These are phyloP conservation scores for Thozetella sp. DNA, from an alignment of 495 filamentous ascomycete species.

Conservation along the genomic window DNA sequence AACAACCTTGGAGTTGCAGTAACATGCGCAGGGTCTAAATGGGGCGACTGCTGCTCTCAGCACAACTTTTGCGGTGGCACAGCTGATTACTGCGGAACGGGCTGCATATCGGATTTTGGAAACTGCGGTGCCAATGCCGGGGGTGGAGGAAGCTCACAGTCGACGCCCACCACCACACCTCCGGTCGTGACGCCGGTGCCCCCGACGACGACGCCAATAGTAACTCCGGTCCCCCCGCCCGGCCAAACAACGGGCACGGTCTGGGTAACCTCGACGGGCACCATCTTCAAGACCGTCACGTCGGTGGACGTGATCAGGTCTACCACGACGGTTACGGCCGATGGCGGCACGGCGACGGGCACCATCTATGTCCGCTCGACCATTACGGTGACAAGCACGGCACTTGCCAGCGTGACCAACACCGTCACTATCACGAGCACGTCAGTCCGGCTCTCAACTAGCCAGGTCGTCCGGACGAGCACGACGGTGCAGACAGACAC, in stretches of 20 bases:
- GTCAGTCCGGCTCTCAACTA: constrained; percentile 11
- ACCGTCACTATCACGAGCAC: constrained; percentile 9
- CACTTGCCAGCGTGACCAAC: constrained; percentile 4
- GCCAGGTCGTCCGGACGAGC: constrained; percentile 7
- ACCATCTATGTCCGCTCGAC: constrained; percentile 9
- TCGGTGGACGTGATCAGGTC: neutral
- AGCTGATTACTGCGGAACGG: constrained; percentile 32
- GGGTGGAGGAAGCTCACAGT: neutral
- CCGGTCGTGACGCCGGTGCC: constrained; percentile 9
- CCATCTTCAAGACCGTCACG: neutral
- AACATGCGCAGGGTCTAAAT: constrained; percentile 23
- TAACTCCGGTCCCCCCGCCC: neutral
- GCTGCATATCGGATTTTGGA: constrained; percentile 28
- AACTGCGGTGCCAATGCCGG: constrained; percentile 9
- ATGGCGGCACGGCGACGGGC: neutral
- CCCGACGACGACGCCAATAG: neutral
- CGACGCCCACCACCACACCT: constrained; percentile 4
- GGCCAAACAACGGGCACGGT: constrained; percentile 1
- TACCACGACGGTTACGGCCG: neutral
- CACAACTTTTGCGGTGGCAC: constrained; percentile 29
- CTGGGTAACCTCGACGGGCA: neutral
- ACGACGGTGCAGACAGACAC: constrained; percentile 13
- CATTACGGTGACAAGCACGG: constrained; percentile 10
- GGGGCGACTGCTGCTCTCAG: constrained; percentile 29
- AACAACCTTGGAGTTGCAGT: constrained; percentile 13